Evolutionary conservation across 495 filamentous ascomycete species (phyloP).

Genomic region (Talaromyces trachyspermus): DNA sequence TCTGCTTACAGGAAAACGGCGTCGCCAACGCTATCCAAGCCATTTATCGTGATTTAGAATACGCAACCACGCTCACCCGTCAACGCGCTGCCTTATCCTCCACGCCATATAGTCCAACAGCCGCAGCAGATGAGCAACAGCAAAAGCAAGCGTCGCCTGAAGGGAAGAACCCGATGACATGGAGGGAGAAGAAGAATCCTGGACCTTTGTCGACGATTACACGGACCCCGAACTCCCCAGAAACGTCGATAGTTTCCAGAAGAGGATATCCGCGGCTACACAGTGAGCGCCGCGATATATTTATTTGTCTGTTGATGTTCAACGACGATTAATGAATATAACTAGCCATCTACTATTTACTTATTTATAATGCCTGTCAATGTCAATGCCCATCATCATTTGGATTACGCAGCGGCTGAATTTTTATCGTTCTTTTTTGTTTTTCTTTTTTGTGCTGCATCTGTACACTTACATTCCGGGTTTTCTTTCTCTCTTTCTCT

Average conservation of each 20-base stretch:
- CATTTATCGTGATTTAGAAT: slow-evolving; percentile 93
- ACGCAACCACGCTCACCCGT: slow-evolving; percentile 82
- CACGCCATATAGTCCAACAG: slow-evolving; percentile 34
- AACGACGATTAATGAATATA: too few species aligned
- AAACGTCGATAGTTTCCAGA: slow-evolving; percentile 17
- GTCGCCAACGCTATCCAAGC: slow-evolving; percentile 83
- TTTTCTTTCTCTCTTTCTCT: too few species aligned
- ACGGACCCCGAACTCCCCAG: slow-evolving; percentile 46
- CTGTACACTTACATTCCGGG: too few species aligned
- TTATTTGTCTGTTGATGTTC: too few species aligned
- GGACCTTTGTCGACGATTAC: slow-evolving; percentile 71
- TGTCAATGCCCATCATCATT: too few species aligned
- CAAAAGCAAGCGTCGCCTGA: slow-evolving; percentile 20
- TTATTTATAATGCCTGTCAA: too few species aligned
- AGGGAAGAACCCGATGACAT: slow-evolving; percentile 41
- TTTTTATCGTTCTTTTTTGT: too few species aligned
- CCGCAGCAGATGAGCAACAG: slow-evolving; percentile 22
- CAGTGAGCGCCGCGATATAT: too few species aligned
- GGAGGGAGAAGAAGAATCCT: slow-evolving; percentile 59
- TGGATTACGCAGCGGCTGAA: too few species aligned
- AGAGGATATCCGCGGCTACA: too few species aligned
- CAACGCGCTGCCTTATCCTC: slow-evolving; percentile 38
- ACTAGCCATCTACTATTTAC: too few species aligned
- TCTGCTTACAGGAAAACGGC: slow-evolving; percentile 66
- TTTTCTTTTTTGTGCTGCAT: too few species aligned